These are phyloP conservation scores for Blechomonas ayalai DNA, from an alignment of 208 protist species.

Conservation along the genomic window DNA sequence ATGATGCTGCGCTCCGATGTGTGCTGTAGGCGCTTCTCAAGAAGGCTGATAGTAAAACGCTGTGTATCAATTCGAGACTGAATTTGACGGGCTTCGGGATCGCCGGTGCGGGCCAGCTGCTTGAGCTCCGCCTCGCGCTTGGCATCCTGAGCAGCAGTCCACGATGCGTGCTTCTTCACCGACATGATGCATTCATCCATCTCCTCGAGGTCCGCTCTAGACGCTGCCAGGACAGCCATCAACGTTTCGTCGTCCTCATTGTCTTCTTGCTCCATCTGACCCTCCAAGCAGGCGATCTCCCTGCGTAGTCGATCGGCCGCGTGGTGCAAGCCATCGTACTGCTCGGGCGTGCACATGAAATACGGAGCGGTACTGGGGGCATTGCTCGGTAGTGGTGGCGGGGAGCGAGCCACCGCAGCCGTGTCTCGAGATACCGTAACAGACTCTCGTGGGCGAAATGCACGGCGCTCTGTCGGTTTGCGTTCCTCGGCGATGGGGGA, in stretches of 20 bases:
- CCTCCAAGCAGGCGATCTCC: conserved; percentile 75
- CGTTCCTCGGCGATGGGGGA: no score
- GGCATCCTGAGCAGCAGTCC: conserved; percentile 57
- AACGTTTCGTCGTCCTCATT: conserved; percentile 89
- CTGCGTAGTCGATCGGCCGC: conserved; percentile 67
- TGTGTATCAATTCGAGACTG: conserved; percentile 62
- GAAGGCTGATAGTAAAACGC: conserved; percentile 70
- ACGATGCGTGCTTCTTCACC: conserved; percentile 60
- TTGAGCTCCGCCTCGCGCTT: conserved; percentile 35
- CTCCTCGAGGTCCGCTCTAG: conserved; percentile 80
- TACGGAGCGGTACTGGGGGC: no score
- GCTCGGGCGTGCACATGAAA: conserved; percentile 83
- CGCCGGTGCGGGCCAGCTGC: conserved; percentile 12
- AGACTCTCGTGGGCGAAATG: no score
- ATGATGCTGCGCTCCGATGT: conserved; percentile 51
- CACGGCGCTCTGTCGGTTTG: no score
- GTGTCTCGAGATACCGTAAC: no score
- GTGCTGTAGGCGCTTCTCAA: conserved; percentile 82
- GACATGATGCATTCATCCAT: conserved; percentile 78
- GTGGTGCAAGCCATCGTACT: conserved; percentile 86
- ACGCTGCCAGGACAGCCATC: conserved; percentile 88
- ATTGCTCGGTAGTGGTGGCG: no score
- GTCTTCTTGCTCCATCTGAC: conserved; percentile 77
- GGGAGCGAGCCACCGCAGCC: no score
- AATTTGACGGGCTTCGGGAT: conserved; percentile 12